These are phyloP conservation scores for Eragrostis curvula DNA, from an alignment of 176 grass and related monocot genomes.

Conservation along the genomic window DNA sequence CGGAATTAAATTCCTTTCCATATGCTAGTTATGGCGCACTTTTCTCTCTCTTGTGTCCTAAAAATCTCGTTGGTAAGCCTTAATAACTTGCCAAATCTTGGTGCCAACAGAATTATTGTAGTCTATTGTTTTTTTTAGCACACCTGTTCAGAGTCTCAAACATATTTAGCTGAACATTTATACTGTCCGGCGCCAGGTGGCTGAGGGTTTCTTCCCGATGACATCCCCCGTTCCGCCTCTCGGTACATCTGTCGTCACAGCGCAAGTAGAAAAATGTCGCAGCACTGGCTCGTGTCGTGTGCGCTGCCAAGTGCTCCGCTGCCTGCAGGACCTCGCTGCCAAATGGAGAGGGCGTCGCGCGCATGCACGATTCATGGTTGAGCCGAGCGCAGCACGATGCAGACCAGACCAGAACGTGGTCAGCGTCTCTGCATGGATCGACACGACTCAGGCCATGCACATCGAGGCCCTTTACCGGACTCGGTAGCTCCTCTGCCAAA, in stretches of 20 bases:
- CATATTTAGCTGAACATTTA: too few species aligned
- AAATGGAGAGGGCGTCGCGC: background rate
- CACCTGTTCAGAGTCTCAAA: too few species aligned
- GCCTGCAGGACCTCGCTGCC: background rate
- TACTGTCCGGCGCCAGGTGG: background rate
- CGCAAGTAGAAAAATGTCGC: background rate
- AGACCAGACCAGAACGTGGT: background rate
- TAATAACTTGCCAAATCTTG: too few species aligned
- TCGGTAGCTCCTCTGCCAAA: background rate
- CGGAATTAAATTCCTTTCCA: background rate
- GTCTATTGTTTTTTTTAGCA: too few species aligned
- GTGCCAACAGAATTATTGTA: background rate
- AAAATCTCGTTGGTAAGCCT: too few species aligned
- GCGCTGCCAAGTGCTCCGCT: conserved; percentile 1
- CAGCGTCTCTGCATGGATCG: background rate
- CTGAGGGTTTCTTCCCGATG: conserved; percentile 1
- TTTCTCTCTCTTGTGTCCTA: background rate
- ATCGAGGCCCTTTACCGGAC: background rate
- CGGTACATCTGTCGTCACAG: background rate
- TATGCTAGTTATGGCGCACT: background rate
- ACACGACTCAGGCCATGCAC: too few species aligned
- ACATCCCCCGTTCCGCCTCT: background rate
- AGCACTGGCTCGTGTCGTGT: background rate
- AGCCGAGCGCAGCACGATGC: background rate
- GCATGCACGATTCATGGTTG: background rate